A percentile compares a stretch with the other conserved stretches of the same genome.
Evolutionary conservation across 345 rosid species (phyloP).

Genomic region (Citrus sp.): DNA sequence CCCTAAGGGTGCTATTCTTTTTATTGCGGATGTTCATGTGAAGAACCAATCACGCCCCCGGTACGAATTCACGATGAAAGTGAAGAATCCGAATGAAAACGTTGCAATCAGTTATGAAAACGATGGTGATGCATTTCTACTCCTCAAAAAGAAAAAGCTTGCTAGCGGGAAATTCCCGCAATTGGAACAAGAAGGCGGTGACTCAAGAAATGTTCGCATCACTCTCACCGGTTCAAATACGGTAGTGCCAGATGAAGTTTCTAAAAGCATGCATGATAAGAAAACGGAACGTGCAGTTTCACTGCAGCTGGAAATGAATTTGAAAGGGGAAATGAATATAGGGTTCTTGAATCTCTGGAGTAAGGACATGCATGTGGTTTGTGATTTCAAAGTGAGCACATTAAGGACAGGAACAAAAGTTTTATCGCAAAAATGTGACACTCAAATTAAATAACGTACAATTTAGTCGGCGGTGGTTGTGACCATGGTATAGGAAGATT

Average conservation of each 20-base stretch:
- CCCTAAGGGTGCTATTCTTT: slow-evolving; percentile 24
- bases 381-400: slow-evolving; percentile 48
- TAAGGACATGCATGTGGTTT: slow-evolving; percentile 36
- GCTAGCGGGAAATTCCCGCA: slow-evolving; percentile 37
- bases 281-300: slow-evolving; percentile 17
- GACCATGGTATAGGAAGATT: slow-evolving; percentile 16
- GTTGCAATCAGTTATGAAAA: slow-evolving; percentile 29
- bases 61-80: slow-evolving; percentile 24
- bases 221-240: slow-evolving; percentile 16
- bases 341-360: slow-evolving; percentile 28
- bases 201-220: slow-evolving; percentile 16
- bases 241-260: slow-evolving; percentile 12
- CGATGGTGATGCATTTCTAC: slow-evolving; percentile 23
- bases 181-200: slow-evolving; percentile 23
- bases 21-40: slow-evolving; percentile 9
- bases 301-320: slow-evolving; percentile 22
- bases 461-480: slow-evolving; percentile 13
- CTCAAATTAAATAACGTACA: slow-evolving; percentile 24
- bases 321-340: slow-evolving; percentile 26
- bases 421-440: slow-evolving; percentile 45
- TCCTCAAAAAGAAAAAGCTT: slow-evolving; percentile 31
- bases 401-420: slow-evolving; percentile 34
- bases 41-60: slow-evolving; percentile 7
- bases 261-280: slow-evolving; percentile 12
- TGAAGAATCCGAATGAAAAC: slow-evolving; percentile 35